Evolutionary conservation across 164 flowering plant species (phyloP), one percentile per base, ranked within the genome.

Genomic region (Tinospora cordifolia): DNA sequence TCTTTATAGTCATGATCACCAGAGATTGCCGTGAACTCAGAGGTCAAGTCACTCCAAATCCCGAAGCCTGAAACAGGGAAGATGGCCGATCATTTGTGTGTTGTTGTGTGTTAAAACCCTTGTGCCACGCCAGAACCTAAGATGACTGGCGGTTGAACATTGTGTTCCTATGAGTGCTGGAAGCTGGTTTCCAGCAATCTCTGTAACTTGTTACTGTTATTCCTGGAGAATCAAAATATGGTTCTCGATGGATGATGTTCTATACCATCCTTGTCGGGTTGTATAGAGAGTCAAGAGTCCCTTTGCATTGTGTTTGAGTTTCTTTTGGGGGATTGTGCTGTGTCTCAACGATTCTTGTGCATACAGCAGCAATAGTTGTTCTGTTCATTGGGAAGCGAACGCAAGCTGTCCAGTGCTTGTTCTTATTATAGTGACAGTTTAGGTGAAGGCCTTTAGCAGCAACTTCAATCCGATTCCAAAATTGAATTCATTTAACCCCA

Each of bases 1-100:
- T 87, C 71, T 86, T 83, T 74, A 70, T 80, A 81, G 79, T 86
- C 83, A 78, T 83, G 84, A 82, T 87, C 88, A 81, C 88, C 85
- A 80, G 89, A 84, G 84, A 71, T 73, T 30, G 71, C 71, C 75
- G 72, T 72, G 66, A 83, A 73, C 74, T 84, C 82, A 74, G 78
- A 74, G 67, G 86, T 85, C 75, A 76, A 83, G 84, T 83, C 75
- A 83, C 88, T 85, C 85, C 80, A 27, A 73, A 73, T 71, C 73
- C 75, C 24, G 79, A 83, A 80, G 81, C 78, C 65, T 79, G 81
- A 76, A 77, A 71, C 65, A 66, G 69, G 82, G 85, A 78, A 78
- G 84, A 75, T 68, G 73, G 71, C 71, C 44, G 82, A 72, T 69
- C 62, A 81, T 76, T 81, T 83, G 83, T 84, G 82, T 73, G 76